phyloP scores from a whole-genome alignment of 192 early-diverging fungal species.

The Coemansia sp. region DNA sequence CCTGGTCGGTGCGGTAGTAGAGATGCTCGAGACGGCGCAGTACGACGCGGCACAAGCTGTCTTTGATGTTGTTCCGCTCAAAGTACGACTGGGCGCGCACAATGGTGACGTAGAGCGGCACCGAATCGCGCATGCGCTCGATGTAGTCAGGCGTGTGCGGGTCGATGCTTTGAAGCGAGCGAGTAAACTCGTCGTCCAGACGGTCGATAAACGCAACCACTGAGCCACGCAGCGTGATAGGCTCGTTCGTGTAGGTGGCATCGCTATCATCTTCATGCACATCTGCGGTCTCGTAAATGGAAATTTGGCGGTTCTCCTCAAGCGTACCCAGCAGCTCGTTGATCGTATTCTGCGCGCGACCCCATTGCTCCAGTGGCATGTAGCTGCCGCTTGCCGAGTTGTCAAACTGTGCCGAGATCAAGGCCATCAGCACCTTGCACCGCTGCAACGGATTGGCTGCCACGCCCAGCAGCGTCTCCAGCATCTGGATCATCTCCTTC shows the following conservation, averaged over 20 bases:
- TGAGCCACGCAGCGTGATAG: constrained; percentile 74
- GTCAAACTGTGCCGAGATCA: constrained; percentile 91
- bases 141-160: constrained; percentile 97
- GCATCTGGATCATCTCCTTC: constrained; percentile 65
- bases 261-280: constrained; percentile 37
- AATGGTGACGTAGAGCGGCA: constrained; percentile 80
- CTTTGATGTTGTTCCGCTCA: constrained; percentile 61
- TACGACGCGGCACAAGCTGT: constrained; percentile 68
- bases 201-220: constrained; percentile 87
- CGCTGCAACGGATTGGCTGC: constrained; percentile 75
- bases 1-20: constrained; percentile 96
- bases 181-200: constrained; percentile 95
- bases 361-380: constrained; percentile 83
- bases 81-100: constrained; percentile 88
- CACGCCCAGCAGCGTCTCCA: constrained; percentile 63
- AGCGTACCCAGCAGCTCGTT: constrained; percentile 77
- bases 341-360: constrained; percentile 66
- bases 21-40: constrained; percentile 92
- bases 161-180: constrained; percentile 93
- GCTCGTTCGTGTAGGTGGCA: constrained; percentile 60
- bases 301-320: constrained; percentile 70
- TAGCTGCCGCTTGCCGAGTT: constrained; percentile 61
- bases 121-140: constrained; percentile 89
- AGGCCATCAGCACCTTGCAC: constrained; percentile 77
- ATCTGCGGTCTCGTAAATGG: constrained; percentile 65